Conservation (phyloP, 495 filamentous ascomycete genomes). For the Acidomyces sp. region DNA sequence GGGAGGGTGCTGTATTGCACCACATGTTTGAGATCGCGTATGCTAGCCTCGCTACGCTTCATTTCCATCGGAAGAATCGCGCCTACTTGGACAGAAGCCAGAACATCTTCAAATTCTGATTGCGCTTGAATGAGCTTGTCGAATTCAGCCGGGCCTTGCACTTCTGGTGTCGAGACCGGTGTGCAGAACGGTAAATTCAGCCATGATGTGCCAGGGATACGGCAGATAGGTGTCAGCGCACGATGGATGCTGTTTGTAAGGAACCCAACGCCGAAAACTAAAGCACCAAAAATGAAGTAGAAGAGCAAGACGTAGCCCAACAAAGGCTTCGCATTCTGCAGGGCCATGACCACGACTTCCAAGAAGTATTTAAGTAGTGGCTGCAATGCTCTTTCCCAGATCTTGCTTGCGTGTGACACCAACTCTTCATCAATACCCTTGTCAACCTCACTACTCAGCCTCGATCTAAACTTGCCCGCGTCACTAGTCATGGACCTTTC, state of each 20-base stretch:
- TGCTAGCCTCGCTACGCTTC: conserved; percentile 56
- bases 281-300: conserved; percentile 37
- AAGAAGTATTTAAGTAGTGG: conserved; percentile 33
- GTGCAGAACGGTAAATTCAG: conserved; percentile 47
- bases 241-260: conserved; percentile 34
- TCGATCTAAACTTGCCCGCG: conserved; percentile 10
- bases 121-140: conserved; percentile 55
- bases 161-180: neutral
- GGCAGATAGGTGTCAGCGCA: conserved; percentile 48
- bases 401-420: too few relatives aligned
- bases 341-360: conserved; percentile 36
- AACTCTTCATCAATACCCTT: too few relatives aligned
- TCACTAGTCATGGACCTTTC: conserved; percentile 12
- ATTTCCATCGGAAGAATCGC: conserved; percentile 52
- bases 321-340: conserved; percentile 40
- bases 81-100: conserved; percentile 45
- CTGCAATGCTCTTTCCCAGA: conserved; percentile 18
- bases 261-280: conserved; percentile 39
- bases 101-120: conserved; percentile 48
- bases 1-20: conserved; percentile 41
- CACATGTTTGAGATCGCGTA: conserved; percentile 58
- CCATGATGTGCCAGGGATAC: conserved; percentile 45
- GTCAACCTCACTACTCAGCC: conserved; percentile 6
- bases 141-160: conserved; percentile 40
- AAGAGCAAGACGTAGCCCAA: conserved; percentile 41